These are phyloP conservation scores for Fraxinus floribunda DNA, from an alignment of 305 asterid species.

Conservation along the genomic window DNA sequence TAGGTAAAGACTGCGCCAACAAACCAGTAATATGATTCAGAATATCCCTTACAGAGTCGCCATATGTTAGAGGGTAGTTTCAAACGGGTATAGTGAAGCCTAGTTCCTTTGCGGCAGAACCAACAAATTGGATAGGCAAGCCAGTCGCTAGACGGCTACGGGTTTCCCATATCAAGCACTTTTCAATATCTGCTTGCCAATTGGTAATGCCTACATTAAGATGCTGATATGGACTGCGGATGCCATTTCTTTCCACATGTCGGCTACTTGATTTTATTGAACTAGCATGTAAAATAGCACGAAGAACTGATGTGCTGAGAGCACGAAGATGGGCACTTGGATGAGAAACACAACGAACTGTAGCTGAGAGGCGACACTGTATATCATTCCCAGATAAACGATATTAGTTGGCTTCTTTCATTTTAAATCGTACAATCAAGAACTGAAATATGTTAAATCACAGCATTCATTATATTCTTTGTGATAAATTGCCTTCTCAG, in stretches of 20 bases:
- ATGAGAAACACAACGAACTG: conserved; percentile 71
- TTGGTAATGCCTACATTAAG: conserved; percentile 46
- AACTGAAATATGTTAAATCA: not conserved
- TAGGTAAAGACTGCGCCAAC: not conserved
- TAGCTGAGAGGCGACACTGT: conserved; percentile 68
- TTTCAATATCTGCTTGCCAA: conserved; percentile 75
- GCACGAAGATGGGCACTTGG: conserved; percentile 96
- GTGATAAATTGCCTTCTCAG: not conserved
- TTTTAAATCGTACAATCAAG: not conserved
- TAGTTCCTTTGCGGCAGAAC: conserved; percentile 79
- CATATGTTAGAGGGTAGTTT: conserved; percentile 17
- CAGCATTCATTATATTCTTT: not conserved
- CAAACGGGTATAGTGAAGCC: conserved; percentile 62
- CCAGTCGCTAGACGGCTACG: conserved; percentile 80
- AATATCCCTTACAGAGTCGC: not conserved
- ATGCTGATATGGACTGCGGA: conserved; percentile 50
- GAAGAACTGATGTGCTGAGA: conserved; percentile 91
- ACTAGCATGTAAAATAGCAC: conserved; percentile 65
- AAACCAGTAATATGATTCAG: not conserved
- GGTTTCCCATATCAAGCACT: conserved; percentile 88
- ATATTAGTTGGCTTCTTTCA: not conserved
- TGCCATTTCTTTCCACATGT: conserved; percentile 38
- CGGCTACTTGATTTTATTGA: conserved; percentile 44
- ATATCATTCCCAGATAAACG: not conserved
- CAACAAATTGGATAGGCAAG: conserved; percentile 60